Conservation (phyloP, 495 filamentous ascomycete species). For the Choiromyces venosus region DNA sequence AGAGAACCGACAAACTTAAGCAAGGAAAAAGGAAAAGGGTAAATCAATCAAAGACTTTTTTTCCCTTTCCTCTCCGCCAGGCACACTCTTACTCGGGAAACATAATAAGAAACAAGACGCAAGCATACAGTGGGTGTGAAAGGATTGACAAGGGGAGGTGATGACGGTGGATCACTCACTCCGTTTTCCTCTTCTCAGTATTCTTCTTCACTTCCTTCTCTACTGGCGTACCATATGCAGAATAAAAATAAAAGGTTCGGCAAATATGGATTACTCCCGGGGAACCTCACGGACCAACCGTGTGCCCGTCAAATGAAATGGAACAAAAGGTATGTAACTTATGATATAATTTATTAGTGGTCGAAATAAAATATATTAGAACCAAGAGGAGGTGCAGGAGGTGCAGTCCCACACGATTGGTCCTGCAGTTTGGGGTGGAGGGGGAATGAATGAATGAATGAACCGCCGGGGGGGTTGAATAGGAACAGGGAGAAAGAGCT, state of each 20-base stretch:
- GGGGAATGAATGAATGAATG: neutral
- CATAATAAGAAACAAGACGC: neutral
- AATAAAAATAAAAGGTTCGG: neutral
- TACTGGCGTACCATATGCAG: neutral
- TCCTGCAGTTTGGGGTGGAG: neutral
- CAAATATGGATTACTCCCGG: neutral
- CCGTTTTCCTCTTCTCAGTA: neutral
- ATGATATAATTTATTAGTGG: neutral
- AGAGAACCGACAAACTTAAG: neutral
- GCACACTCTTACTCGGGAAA: neutral
- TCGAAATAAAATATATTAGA: neutral
- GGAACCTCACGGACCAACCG: neutral
- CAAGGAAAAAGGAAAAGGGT: neutral
- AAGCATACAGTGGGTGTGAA: neutral
- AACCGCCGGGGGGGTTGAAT: neutral
- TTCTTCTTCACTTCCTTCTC: neutral
- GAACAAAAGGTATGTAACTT: neutral
- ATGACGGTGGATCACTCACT: neutral
- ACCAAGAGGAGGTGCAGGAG: neutral
- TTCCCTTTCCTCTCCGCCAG: neutral
- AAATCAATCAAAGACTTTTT: neutral
- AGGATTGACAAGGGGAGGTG: neutral
- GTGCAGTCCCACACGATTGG: neutral
- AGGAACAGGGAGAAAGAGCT: neutral
- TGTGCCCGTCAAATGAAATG: neutral